Conservation (phyloP, 1,284 basidiomycete genomes). For the Testicularia cyperi region DNA sequence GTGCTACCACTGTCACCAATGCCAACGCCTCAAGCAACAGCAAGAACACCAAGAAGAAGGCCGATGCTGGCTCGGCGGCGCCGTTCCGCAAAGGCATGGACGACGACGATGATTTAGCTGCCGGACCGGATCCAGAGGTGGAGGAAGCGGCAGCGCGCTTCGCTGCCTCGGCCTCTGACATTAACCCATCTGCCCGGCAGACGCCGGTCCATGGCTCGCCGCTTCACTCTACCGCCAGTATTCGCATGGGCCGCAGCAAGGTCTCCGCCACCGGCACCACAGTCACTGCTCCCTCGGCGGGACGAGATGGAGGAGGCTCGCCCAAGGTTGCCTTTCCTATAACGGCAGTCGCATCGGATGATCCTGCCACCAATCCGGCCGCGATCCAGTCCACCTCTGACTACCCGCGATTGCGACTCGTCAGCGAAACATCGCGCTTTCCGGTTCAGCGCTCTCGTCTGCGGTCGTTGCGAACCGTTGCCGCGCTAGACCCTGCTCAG, state of each 20-base stretch:
- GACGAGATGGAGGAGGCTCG: constrained; percentile 2
- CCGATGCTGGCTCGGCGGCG: constrained; percentile 24
- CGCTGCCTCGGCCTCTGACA: not conserved
- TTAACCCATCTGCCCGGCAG: not conserved
- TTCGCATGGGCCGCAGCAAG: not conserved
- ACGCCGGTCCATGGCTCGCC: not conserved
- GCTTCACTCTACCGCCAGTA: no score
- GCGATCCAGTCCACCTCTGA: constrained; percentile 36
- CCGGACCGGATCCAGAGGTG: constrained; percentile 20
- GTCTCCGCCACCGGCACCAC: not conserved
- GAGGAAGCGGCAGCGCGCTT: constrained; percentile 17
- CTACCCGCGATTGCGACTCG: constrained; percentile 32
- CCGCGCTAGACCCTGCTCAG: constrained; percentile 26
- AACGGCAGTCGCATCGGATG: constrained; percentile 1
- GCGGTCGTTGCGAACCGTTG: constrained; percentile 34
- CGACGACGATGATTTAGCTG: constrained; percentile 37
- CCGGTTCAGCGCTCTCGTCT: constrained; percentile 22
- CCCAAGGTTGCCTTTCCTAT: constrained; percentile 15
- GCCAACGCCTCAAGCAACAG: not conserved
- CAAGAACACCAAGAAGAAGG: constrained; percentile 7
- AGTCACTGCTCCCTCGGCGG: not conserved
- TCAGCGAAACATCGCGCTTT: constrained; percentile 29
- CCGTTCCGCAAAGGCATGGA: constrained; percentile 49
- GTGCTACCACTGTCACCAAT: no score
- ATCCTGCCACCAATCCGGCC: constrained; percentile 8